phyloP scores from a whole-genome alignment of 306 rosid genomes.

The Benincasa hispida region DNA sequence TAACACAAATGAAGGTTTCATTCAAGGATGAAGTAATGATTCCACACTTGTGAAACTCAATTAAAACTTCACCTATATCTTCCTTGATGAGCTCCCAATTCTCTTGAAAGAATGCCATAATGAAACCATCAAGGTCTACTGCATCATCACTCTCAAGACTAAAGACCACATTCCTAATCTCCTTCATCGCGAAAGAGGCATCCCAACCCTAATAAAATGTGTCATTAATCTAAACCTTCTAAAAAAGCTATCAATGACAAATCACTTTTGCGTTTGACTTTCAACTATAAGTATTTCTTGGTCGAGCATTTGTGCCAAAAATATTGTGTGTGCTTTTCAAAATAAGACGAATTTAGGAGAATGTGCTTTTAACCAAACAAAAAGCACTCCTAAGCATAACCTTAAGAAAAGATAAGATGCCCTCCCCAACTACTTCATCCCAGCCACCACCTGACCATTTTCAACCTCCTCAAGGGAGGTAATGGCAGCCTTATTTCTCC shows the following conservation, averaged over 20 bases:
- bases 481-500: neutral
- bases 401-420: neutral
- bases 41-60: neutral
- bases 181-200: neutral
- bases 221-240: neutral
- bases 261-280: neutral
- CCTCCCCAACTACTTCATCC: neutral
- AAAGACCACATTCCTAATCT: neutral
- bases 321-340: neutral
- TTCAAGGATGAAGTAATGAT: too few relatives aligned
- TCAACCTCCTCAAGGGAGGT: neutral
- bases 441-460: neutral
- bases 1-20: too few relatives aligned
- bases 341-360: neutral
- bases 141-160: neutral
- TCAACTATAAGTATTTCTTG: too few relatives aligned
- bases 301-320: too few relatives aligned
- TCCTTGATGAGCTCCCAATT: neutral
- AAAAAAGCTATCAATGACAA: neutral
- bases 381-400: neutral
- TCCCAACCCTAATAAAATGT: neutral
- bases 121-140: neutral
- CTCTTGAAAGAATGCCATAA: neutral
- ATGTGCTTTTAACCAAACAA: neutral
- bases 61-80: neutral